phyloP scores from a whole-genome alignment of 768 basidiomycete genomes.

The Suillus hirtellus region DNA sequence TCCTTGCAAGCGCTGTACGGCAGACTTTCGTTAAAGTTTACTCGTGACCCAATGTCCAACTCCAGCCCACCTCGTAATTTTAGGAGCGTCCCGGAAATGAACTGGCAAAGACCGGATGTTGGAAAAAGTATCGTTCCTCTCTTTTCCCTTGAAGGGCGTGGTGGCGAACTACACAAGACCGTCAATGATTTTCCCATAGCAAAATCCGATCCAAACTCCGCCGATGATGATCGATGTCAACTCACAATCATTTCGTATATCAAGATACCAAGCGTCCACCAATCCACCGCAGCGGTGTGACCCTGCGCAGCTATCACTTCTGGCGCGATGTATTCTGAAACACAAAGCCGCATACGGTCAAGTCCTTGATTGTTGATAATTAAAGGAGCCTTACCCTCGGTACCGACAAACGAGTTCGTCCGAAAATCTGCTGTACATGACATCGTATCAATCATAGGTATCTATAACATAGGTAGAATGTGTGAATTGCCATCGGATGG shows the following conservation, averaged over 20 bases:
- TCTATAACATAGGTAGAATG: conserved; percentile 43
- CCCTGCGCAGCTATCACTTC: conserved; percentile 97
- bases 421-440: conserved; percentile 97
- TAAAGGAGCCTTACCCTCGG: conserved; percentile 70
- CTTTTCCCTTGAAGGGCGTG: conserved; percentile 96
- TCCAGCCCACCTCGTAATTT: conserved; percentile 65
- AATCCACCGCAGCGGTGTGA: conserved; percentile 98
- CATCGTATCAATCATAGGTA: conserved; percentile 94
- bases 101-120: conserved; percentile 91
- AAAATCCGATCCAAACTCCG: conserved; percentile 12
- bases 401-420: conserved; percentile 99
- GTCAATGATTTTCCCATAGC: conserved; percentile 30
- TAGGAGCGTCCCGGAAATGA: conserved; percentile 82
- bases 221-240: conserved; percentile 29
- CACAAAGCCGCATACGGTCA: neutral
- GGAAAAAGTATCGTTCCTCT: conserved; percentile 93
- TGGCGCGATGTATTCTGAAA: conserved; percentile 94
- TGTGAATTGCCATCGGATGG: conserved; percentile 9
- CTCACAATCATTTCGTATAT: conserved; percentile 99
- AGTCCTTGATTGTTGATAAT: neutral
- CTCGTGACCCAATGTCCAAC: neutral
- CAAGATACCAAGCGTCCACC: conserved; percentile 98
- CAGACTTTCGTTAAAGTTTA: conserved; percentile 15
- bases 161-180: conserved; percentile 80
- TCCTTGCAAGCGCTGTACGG: conserved; percentile 79